Evolutionary conservation across 2,329 filamentous ascomycete species (phyloP), one percentile per base, ranked within the genome.

Genomic region (Exophiala aquamarina): DNA sequence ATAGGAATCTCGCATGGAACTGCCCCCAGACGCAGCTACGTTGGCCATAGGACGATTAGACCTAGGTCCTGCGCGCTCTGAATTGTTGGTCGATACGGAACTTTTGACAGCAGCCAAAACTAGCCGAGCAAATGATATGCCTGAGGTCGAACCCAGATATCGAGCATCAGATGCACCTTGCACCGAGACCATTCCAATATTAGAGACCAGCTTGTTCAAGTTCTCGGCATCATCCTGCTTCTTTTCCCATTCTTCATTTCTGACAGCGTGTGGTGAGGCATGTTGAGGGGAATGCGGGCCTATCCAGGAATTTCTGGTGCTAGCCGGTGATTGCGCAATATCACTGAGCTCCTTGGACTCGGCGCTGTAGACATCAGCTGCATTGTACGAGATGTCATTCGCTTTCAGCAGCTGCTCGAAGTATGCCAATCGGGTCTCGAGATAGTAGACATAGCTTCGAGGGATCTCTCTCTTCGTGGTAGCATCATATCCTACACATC

Each of bases 391-490:
- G 48, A 96, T 81, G 35, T 79, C 77, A 61, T 90, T 82, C 23
- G 82, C 75, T 34, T 75, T 73, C 40, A 97, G 78, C 29, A 93
- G 71, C 26, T 78, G 77, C 67, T 97, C 92, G 21, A 97, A 81
- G 68, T 93, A 88, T 52, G 84, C 79, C 44, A 96, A 82, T 49
- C 92, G 79, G 20, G 86, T 88, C 68, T 97, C 92, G 50, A 97
- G 83, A 65, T 95, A 97, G 70, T 87, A 95, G 39, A 97, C 89
- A 73, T 97, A 97, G 67, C 81, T 84, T 69, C 91, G 81, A 40
- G 92, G 92, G 49, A 97, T 95, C 70, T 96, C 90, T 63, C 88
- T 84, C 76, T 96, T 96, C 18, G 89, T 95, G 63, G 96, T 95
- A 26, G 92, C 91, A 65, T 97, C 92, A 68, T 95, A 96, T 54